Conservation (phyloP, 495 filamentous ascomycete species). For the Podospora anserina region DNA sequence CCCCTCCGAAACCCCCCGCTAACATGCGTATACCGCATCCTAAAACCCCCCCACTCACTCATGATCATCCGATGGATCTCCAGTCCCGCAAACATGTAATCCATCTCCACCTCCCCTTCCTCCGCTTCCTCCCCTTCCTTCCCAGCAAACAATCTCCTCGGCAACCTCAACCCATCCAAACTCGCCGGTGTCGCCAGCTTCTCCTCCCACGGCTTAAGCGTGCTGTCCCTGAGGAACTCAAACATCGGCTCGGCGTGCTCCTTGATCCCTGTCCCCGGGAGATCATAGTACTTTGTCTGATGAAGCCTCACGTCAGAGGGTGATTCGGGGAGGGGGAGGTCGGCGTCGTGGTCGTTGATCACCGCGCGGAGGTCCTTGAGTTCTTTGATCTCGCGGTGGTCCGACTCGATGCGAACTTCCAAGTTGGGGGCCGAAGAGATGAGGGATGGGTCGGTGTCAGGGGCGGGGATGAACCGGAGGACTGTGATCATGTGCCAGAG, state of each 20-base stretch:
- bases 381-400: constrained; percentile 26
- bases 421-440: constrained; percentile 27
- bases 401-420: constrained; percentile 39
- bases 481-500: constrained; percentile 28
- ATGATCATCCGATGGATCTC: constrained; percentile 41
- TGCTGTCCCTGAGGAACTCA: constrained; percentile 37
- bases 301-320: constrained; percentile 41
- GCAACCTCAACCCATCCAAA: constrained; percentile 38
- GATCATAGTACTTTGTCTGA: constrained; percentile 33
- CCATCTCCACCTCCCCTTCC: constrained; percentile 27
- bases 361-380: constrained; percentile 26
- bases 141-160: constrained; percentile 24
- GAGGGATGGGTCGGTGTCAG: constrained; percentile 10
- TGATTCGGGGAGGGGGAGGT: constrained; percentile 37
- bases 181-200: constrained; percentile 38
- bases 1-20: constrained; percentile 45
- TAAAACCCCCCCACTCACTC: constrained; percentile 37
- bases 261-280: constrained; percentile 21
- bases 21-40: constrained; percentile 43
- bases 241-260: constrained; percentile 27
- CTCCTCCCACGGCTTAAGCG: constrained; percentile 34
- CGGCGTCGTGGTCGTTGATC: constrained; percentile 14
- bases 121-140: neutral
- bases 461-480: constrained; percentile 31
- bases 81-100: constrained; percentile 47